Percentiles rank a stretch among this genome's conserved stretches.
Conservation (phyloP, 2,329 filamentous ascomycete genomes). For the Paraphaeosphaeria minitans region DNA sequence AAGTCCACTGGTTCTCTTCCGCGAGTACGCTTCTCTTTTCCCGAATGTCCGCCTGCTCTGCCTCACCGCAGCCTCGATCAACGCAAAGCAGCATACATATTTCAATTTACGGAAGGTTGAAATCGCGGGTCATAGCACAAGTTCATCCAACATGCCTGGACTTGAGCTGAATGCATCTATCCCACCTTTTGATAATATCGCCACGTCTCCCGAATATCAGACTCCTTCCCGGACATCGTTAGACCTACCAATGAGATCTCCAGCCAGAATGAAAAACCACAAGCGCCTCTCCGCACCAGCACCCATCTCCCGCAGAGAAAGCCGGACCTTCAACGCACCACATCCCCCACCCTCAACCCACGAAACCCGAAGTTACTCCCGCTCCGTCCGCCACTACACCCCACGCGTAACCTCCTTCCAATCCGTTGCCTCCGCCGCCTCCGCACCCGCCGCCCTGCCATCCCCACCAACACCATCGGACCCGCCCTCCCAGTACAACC, state of each 20-base stretch:
- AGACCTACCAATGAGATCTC: constrained; percentile 9
- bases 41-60: constrained; percentile 16
- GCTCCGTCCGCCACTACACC: constrained; percentile 16
- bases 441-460: constrained; percentile 21
- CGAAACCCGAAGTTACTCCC: constrained; percentile 21
- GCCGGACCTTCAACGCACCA: constrained; percentile 10
- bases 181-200: neutral
- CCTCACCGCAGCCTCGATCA: too few relatives aligned
- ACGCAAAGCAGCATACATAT: too few relatives aligned
- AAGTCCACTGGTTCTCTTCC: constrained; percentile 27
- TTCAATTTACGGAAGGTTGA: too few relatives aligned
- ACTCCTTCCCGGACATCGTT: neutral
- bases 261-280: constrained; percentile 13
- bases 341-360: constrained; percentile 1
- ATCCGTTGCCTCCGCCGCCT: constrained; percentile 28
- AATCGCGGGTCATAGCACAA: too few relatives aligned
- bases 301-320: constrained; percentile 9
- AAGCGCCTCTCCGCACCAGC: constrained; percentile 25
- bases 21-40: constrained; percentile 32
- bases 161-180: neutral
- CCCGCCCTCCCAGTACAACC: constrained; percentile 33
- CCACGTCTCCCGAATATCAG: neutral
- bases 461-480: constrained; percentile 11
- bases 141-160: neutral
- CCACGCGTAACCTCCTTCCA: constrained; percentile 29